A percentile compares a stretch with the other conserved stretches of the same genome.
These are phyloP conservation scores for Vanrija humicola DNA, from an alignment of 1,284 basidiomycete genomes.

Conservation along the genomic window DNA sequence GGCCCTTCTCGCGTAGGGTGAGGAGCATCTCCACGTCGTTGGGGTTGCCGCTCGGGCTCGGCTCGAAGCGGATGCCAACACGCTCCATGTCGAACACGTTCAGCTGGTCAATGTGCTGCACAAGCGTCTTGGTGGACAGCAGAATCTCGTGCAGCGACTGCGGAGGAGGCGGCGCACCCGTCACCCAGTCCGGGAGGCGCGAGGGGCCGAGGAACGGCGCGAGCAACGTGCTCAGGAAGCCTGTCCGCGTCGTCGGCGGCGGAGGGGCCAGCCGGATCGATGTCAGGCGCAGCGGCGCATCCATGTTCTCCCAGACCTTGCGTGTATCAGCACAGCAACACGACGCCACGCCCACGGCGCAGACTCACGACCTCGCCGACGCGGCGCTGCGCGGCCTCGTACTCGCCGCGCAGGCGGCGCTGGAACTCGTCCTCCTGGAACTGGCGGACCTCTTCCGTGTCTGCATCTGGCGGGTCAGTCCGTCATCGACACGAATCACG, in stretches of 20 bases:
- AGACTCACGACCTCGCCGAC: conserved; percentile 65
- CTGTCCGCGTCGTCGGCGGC: conserved; percentile 60
- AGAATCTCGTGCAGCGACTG: conserved; percentile 63
- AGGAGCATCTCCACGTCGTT: conserved; percentile 85
- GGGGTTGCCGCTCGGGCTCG: conserved; percentile 57
- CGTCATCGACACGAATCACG: neutral
- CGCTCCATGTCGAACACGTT: conserved; percentile 70
- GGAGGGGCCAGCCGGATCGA: conserved; percentile 78
- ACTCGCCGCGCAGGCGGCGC: conserved; percentile 66
- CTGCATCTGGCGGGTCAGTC: conserved; percentile 8
- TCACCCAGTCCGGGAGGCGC: conserved; percentile 29
- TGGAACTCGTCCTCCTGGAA: conserved; percentile 69
- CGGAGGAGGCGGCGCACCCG: conserved; percentile 40
- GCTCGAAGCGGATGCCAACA: conserved; percentile 60
- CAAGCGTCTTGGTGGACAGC: conserved; percentile 62
- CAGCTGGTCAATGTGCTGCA: conserved; percentile 62
- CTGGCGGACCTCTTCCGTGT: conserved; percentile 56
- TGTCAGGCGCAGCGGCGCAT: conserved; percentile 61
- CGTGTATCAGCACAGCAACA: conserved; percentile 3
- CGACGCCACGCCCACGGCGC: neutral
- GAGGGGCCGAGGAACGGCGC: conserved; percentile 57
- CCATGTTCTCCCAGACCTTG: conserved; percentile 64
- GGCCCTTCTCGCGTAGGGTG: conserved; percentile 68
- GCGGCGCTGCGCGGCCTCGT: conserved; percentile 65
- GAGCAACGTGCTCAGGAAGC: conserved; percentile 75